These are phyloP conservation scores for Cryptosporidium bovis DNA, from an alignment of 169 alveolate genomes.

Conservation along the genomic window DNA sequence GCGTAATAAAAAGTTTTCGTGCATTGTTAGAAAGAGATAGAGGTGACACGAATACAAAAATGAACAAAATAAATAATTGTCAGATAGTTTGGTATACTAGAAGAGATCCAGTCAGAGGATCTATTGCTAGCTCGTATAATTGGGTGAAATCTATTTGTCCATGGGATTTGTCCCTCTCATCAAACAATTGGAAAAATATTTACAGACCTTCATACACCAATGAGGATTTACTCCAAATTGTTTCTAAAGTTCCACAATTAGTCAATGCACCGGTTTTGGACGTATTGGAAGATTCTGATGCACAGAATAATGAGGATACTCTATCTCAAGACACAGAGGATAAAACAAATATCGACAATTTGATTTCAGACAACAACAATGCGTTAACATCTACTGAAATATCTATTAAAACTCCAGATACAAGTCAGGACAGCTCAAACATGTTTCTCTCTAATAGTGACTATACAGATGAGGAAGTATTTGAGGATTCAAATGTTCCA, in stretches of 20 bases:
- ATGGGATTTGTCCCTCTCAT: slow-evolving; percentile 76
- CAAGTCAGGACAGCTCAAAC: not conserved
- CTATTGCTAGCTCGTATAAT: slow-evolving; percentile 74
- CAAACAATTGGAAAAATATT: slow-evolving; percentile 75
- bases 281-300: slow-evolving; percentile 54
- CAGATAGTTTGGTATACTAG: slow-evolving; percentile 80
- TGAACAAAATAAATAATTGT: slow-evolving; percentile 78
- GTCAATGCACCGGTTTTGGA: slow-evolving; percentile 74
- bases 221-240: slow-evolving; percentile 77
- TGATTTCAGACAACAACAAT: not conserved
- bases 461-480: slow-evolving; percentile 55
- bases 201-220: slow-evolving; percentile 77
- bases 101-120: slow-evolving; percentile 78
- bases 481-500: slow-evolving; percentile 31
- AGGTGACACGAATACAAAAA: slow-evolving; percentile 59
- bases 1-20: slow-evolving; percentile 79
- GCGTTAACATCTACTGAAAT: not conserved
- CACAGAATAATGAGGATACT: not conserved
- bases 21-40: slow-evolving; percentile 78
- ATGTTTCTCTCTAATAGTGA: slow-evolving; percentile 38
- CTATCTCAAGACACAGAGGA: slow-evolving; percentile 3
- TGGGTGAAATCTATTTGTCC: slow-evolving; percentile 80
- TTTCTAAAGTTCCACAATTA: slow-evolving; percentile 73
- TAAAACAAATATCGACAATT: slow-evolving; percentile 2
- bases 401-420: not conserved